Evolutionary conservation across 2,329 filamentous ascomycete genomes (phyloP).

Genomic region (Paracamarosporium sp.): DNA sequence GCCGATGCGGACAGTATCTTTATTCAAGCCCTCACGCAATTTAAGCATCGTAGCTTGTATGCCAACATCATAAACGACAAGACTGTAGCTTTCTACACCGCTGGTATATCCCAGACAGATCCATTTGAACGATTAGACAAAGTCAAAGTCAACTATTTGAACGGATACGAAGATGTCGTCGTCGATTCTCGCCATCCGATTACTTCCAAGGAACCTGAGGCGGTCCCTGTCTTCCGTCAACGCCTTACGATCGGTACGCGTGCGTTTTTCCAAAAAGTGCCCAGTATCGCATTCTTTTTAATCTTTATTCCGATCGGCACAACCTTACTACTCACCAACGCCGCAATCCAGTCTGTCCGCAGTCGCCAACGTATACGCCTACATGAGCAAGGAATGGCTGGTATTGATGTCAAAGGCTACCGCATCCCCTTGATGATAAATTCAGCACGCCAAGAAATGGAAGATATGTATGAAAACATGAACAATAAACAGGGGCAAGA

Average conservation of each 20-base stretch:
- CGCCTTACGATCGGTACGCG: constrained; percentile 43
- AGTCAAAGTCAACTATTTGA: constrained; percentile 74
- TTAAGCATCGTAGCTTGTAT: constrained; percentile 80
- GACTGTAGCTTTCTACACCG: constrained; percentile 83
- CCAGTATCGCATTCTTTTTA: constrained; percentile 68
- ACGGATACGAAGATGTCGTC: constrained; percentile 77
- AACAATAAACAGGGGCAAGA: constrained; percentile 73
- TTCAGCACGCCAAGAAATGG: constrained; percentile 76
- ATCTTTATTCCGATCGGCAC: constrained; percentile 78
- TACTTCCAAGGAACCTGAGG: constrained; percentile 50
- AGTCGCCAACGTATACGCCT: constrained; percentile 77
- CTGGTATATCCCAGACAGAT: constrained; percentile 76
- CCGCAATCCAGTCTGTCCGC: constrained; percentile 76
- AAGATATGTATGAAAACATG: constrained; percentile 77
- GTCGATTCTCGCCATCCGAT: constrained; percentile 72
- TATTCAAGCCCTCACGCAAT: constrained; percentile 76
- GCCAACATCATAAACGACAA: constrained; percentile 87
- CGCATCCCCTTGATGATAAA: constrained; percentile 74
- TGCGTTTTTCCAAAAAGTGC: constrained; percentile 60
- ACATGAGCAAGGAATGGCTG: constrained; percentile 75
- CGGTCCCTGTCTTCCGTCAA: constrained; percentile 42
- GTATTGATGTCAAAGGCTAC: constrained; percentile 73
- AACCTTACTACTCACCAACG: constrained; percentile 75
- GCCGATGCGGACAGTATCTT: constrained; percentile 88
- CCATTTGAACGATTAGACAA: constrained; percentile 74